These are phyloP conservation scores for Phytophthora cryptogea DNA, from an alignment of 352 stramenopile genomes.

Conservation along the genomic window DNA sequence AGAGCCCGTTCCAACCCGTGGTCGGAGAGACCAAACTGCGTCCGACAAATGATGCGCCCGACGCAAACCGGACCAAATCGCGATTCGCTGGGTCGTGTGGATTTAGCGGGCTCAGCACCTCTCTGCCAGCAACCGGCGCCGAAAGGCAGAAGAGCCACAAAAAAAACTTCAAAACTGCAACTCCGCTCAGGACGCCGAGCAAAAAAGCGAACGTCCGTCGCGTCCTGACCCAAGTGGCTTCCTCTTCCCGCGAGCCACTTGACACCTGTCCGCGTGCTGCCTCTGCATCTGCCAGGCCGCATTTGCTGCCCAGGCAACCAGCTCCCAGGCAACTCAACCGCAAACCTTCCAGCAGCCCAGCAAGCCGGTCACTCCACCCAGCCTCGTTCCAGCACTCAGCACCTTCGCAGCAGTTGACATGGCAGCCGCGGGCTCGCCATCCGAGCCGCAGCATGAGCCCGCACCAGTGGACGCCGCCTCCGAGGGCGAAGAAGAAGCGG, in stretches of 20 bases:
- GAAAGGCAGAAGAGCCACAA: slow-evolving; percentile 49
- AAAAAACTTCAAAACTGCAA: slow-evolving; percentile 28
- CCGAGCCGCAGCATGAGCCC: slow-evolving; percentile 35
- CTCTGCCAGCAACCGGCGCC: slow-evolving; percentile 34
- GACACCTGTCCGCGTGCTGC: slow-evolving; percentile 16
- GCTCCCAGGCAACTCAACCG: slow-evolving; percentile 17
- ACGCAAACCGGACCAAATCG: no score
- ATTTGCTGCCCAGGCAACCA: slow-evolving; percentile 31
- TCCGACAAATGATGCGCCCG: slow-evolving; percentile 20
- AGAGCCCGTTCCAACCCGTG: no score
- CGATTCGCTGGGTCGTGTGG: neutral
- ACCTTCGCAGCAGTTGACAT: slow-evolving; percentile 28
- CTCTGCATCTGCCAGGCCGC: slow-evolving; percentile 23
- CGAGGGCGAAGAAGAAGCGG: slow-evolving; percentile 15
- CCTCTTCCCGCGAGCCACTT: slow-evolving; percentile 34
- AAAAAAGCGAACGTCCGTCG: slow-evolving; percentile 47
- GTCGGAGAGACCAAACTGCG: no score
- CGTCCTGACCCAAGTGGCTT: slow-evolving; percentile 47
- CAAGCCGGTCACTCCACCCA: slow-evolving; percentile 15
- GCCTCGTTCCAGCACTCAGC: slow-evolving; percentile 2
- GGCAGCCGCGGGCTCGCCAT: slow-evolving; percentile 33
- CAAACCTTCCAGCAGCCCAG: slow-evolving; percentile 10
- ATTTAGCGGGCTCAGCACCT: slow-evolving; percentile 24
- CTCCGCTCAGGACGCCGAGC: slow-evolving; percentile 36
- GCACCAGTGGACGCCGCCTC: slow-evolving; percentile 24